Percentiles rank a stretch among this genome's conserved stretches.
These are phyloP conservation scores for Ascocoryne sarcoides DNA, from an alignment of 2,329 filamentous ascomycete species.

Conservation along the genomic window DNA sequence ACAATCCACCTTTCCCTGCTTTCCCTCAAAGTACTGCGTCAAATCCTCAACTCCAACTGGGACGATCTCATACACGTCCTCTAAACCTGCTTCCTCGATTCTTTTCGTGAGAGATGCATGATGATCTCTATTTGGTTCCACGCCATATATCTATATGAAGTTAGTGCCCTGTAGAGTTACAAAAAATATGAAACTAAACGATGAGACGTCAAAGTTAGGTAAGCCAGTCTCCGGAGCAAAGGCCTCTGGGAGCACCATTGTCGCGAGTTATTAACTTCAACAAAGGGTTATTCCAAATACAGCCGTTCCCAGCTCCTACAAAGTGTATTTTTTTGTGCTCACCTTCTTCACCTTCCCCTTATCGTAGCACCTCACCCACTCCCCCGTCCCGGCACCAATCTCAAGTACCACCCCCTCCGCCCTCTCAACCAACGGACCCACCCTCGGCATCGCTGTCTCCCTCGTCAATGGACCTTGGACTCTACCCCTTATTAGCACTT, in stretches of 20 bases:
- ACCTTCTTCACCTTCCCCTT: constrained; percentile 30
- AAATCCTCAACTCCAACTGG: constrained; percentile 55
- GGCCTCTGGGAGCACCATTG: no score
- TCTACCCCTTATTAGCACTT: no score
- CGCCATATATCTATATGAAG: constrained; percentile 56
- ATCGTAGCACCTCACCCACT: constrained; percentile 48
- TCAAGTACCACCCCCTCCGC: constrained; percentile 34
- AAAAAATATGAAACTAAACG: no score
- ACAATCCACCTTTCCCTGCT: constrained; percentile 30
- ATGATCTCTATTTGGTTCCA: constrained; percentile 53
- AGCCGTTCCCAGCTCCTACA: no score
- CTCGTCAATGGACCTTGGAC: constrained; percentile 46
- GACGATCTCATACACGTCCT: constrained; percentile 50
- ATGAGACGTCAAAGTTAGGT: no score
- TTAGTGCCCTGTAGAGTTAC: constrained; percentile 30
- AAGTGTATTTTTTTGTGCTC: no score
- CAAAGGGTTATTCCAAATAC: no score
- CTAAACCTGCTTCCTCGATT: constrained; percentile 43
- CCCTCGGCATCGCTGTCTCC: constrained; percentile 31
- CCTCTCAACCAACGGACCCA: constrained; percentile 34
- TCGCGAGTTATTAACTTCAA: no score
- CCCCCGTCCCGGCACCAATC: constrained; percentile 51
- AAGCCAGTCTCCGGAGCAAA: constrained; percentile 57
- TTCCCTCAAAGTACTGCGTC: constrained; percentile 33
- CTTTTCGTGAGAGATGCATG: constrained; percentile 39